Base-by-base conservation (phyloP, 1,139 yeast genomes). In the Geotrichum siamense region DNA sequence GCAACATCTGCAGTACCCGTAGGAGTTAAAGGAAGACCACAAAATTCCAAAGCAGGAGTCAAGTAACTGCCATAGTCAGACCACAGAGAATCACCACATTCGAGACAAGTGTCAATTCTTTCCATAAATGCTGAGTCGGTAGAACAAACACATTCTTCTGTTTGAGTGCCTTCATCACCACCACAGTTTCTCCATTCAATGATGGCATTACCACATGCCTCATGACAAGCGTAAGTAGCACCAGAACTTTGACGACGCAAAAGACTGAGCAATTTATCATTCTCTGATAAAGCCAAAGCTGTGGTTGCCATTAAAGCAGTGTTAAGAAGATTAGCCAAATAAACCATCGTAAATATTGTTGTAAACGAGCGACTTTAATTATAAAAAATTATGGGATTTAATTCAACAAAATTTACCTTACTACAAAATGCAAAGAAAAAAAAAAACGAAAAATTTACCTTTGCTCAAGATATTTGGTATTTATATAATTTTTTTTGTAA, bases 241-340 rank as follows among this genome's bases (percentile, higher is more conserved):
- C 45, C 48, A 16, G 47, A 44, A 25, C 39, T 41, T 30, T 46
- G 49, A 30, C n/a, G n/a, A n/a, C n/a, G 48, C 43, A 12, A 21
- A 25, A 30, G 48, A 41, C 23, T 32, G 38, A 31, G 48, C 48
- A 13, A 36, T n/a, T n/a, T n/a, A n/a, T n/a, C n/a, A n/a, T n/a
- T n/a, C n/a, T n/a, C 19, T 33, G 26, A 17, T 22, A n/a, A n/a
- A n/a, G n/a, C n/a, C n/a, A n/a, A n/a, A n/a, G n/a, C n/a, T n/a
- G n/a, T n/a, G n/a, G n/a, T n/a, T n/a, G n/a, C n/a, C n/a, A n/a
- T n/a, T n/a, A n/a, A n/a, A n/a, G n/a, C n/a, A n/a, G n/a, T n/a
- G n/a, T n/a, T n/a, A n/a, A n/a, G n/a, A n/a, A n/a, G n/a, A n/a
- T n/a, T n/a, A n/a, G n/a, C n/a, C n/a, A n/a, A n/a, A n/a, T n/a